Percentiles rank a stretch among this genome's conserved stretches.
Conservation (phyloP, 2,329 filamentous ascomycete species). For the Aspergillus sp. region DNA sequence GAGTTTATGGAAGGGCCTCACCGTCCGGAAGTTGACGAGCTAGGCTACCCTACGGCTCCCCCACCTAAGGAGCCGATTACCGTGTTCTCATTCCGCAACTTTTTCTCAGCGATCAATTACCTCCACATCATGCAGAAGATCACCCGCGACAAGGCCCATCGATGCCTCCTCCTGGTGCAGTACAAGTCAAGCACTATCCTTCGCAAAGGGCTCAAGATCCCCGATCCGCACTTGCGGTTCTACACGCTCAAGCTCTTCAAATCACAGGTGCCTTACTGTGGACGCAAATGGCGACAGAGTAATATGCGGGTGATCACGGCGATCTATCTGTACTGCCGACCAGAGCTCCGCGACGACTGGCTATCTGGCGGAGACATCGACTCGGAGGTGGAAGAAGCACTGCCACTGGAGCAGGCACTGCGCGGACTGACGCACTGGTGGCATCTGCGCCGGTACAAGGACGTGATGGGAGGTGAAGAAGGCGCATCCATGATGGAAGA, state of each 20-base stretch:
- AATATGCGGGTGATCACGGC: slow-evolving; percentile 99
- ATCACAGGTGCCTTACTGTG: slow-evolving; percentile 96
- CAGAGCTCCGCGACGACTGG: slow-evolving; percentile 94
- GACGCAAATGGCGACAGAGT: slow-evolving; percentile 93
- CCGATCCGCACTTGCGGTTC: slow-evolving; percentile 80
- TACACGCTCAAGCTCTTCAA: slow-evolving; percentile 99
- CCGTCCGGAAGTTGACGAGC: slow-evolving; percentile 72
- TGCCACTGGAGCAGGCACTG: slow-evolving; percentile 88
- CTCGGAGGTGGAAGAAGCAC: slow-evolving; percentile 86
- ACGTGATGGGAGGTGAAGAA: slow-evolving; percentile 63
- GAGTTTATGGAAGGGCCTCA: slow-evolving; percentile 32
- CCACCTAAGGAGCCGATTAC: slow-evolving; percentile 74
- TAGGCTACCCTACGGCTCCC: slow-evolving; percentile 74
- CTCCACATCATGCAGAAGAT: slow-evolving; percentile 96
- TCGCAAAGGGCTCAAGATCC: slow-evolving; percentile 86
- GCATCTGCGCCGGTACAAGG: slow-evolving; percentile 80
- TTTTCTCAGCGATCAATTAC: slow-evolving; percentile 94
- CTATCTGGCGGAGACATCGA: slow-evolving; percentile 86
- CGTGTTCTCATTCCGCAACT: slow-evolving; percentile 88
- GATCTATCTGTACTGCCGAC: slow-evolving; percentile 89
- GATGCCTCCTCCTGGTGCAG: slow-evolving; percentile 87
- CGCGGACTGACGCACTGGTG: slow-evolving; percentile 91
- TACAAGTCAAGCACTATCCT: slow-evolving; percentile 95
- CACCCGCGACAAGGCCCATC: slow-evolving; percentile 92
- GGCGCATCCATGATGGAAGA: slow-evolving; percentile 62